Percentiles rank a stretch among this genome's conserved stretches.
phyloP scores from a whole-genome alignment of 306 rosid genomes.

The Pterocarpus macrocarpus region DNA sequence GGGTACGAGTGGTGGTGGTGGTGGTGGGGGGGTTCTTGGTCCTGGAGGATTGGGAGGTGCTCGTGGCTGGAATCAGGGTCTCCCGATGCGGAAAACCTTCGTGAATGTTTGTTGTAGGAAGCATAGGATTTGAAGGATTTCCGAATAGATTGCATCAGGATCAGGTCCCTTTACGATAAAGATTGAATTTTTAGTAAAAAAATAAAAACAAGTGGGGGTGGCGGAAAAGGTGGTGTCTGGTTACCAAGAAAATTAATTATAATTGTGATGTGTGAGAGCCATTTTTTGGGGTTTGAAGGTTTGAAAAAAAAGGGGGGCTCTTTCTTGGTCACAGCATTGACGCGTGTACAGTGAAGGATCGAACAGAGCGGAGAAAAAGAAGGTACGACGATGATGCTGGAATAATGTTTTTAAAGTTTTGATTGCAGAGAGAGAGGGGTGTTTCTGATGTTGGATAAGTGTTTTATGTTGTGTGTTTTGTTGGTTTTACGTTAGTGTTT shows the following conservation, averaged over 20 bases:
- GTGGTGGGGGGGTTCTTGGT: slow-evolving; percentile 42
- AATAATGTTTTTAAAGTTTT: neutral
- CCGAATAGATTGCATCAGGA: slow-evolving; percentile 67
- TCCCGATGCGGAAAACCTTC: slow-evolving; percentile 50
- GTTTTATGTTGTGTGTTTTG: neutral
- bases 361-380: neutral
- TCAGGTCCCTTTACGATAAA: neutral
- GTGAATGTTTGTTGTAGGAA: slow-evolving; percentile 49
- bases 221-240: neutral
- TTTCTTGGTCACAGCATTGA: slow-evolving; percentile 36
- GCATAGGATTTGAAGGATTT: slow-evolving; percentile 71
- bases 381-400: neutral
- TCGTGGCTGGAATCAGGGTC: slow-evolving; percentile 45
- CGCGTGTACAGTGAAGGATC: slow-evolving; percentile 48
- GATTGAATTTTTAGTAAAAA: neutral
- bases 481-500: neutral
- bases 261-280: neutral
- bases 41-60: slow-evolving; percentile 63
- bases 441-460: neutral
- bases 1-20: neutral
- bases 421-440: neutral
- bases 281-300: neutral
- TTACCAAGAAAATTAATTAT: neutral
- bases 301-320: neutral
- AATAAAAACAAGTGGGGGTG: neutral